phyloP scores from a whole-genome alignment of 2,329 filamentous ascomycete genomes.

The Cladophialophora exuberans region DNA sequence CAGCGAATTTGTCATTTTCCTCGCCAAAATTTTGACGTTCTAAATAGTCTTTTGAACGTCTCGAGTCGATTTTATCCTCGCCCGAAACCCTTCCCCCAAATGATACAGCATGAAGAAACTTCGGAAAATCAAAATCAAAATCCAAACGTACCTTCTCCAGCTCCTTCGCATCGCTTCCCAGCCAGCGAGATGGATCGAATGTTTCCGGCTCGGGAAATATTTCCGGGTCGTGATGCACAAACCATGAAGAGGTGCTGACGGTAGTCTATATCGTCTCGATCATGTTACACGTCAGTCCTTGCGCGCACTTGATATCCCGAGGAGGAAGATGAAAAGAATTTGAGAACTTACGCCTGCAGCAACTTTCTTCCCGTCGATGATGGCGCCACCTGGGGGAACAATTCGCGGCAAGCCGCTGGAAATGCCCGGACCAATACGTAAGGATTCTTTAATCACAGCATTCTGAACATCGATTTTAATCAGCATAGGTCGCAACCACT shows the following conservation, averaged over 20 bases:
- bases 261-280: slow-evolving; percentile 18
- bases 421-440: slow-evolving; percentile 43
- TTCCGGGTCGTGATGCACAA: slow-evolving; percentile 36
- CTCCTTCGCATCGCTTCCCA: slow-evolving; percentile 29
- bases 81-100: too few relatives aligned
- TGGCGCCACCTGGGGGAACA: slow-evolving; percentile 33
- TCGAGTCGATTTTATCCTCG: too few relatives aligned
- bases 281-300: too few relatives aligned
- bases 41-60: too few relatives aligned
- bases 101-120: too few relatives aligned
- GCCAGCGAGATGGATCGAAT: slow-evolving; percentile 15
- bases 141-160: too few relatives aligned
- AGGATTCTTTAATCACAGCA: slow-evolving; percentile 46
- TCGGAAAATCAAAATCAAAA: too few relatives aligned
- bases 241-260: slow-evolving; percentile 32
- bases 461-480: too few relatives aligned
- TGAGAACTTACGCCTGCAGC: slow-evolving; percentile 5
- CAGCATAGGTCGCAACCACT: too few relatives aligned
- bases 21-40: too few relatives aligned
- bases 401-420: slow-evolving; percentile 27
- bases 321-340: not conserved
- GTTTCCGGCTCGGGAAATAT: slow-evolving; percentile 8
- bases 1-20: too few relatives aligned
- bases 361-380: slow-evolving; percentile 20
- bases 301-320: too few relatives aligned